Conservation (phyloP, 805 yeast species). For the Millerozyma miso region DNA sequence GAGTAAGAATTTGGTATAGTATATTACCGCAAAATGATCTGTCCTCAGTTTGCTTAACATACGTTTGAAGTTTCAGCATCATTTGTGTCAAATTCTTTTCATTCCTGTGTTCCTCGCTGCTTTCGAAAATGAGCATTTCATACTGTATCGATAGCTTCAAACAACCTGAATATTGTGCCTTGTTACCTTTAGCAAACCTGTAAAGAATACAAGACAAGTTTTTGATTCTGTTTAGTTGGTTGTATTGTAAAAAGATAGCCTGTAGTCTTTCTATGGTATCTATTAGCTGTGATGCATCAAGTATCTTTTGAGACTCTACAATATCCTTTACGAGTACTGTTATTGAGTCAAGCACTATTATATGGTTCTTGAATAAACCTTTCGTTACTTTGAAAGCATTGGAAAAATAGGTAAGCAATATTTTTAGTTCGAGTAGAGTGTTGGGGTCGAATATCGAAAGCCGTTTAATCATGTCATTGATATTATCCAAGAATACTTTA, state of each 20-base stretch:
- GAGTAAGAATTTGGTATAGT: slow-evolving; percentile 1
- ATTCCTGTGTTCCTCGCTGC: background rate
- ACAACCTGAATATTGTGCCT: slow-evolving; percentile 4
- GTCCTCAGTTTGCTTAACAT: slow-evolving; percentile 3
- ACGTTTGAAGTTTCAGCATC: background rate
- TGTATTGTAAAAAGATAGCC: slow-evolving; percentile 14
- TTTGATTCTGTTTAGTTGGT: slow-evolving; percentile 36
- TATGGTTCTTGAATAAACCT: slow-evolving; percentile 1
- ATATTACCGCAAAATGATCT: slow-evolving; percentile 2
- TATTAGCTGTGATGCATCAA: background rate
- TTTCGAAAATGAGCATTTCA: slow-evolving; percentile 20
- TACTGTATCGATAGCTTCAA: slow-evolving; percentile 23
- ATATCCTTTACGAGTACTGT: slow-evolving; percentile 4
- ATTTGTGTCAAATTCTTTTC: slow-evolving; percentile 5
- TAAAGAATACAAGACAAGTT: slow-evolving; percentile 45
- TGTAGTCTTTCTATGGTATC: slow-evolving; percentile 8
- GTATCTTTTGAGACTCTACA: background rate
- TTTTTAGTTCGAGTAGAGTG: background rate
- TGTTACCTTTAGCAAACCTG: slow-evolving; percentile 30
- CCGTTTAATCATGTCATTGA: background rate
- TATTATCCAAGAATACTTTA: background rate
- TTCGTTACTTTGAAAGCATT: background rate
- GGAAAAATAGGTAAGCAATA: background rate
- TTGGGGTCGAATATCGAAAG: background rate
- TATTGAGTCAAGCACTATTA: slow-evolving; percentile 4